These are phyloP conservation scores for Ophiocordyceps sinensis DNA, from an alignment of 2,329 filamentous ascomycete genomes.

Conservation along the genomic window DNA sequence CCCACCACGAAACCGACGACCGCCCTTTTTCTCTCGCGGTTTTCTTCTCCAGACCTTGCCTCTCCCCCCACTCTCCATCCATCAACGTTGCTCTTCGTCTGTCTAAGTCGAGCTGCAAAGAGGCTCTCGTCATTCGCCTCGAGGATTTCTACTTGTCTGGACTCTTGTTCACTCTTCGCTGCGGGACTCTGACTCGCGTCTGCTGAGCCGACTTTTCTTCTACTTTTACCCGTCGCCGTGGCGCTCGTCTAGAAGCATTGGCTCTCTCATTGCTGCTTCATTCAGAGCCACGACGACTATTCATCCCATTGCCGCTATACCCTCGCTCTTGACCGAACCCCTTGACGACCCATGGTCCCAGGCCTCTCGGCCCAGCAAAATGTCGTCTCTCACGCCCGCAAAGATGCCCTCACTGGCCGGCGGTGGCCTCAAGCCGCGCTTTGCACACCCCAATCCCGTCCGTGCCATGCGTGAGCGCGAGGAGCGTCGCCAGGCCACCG, in stretches of 20 bases:
- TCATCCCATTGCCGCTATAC: background rate
- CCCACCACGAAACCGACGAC: background rate
- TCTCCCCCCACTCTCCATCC: background rate
- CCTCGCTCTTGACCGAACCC: background rate
- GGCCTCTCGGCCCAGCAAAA: constrained; percentile 8
- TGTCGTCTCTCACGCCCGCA: constrained; percentile 31
- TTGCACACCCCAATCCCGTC: constrained; percentile 29
- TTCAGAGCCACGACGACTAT: background rate
- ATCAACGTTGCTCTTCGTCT: background rate
- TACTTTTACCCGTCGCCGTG: no score
- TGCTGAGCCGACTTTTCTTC: no score
- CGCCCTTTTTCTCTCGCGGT: background rate
- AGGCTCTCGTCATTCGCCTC: no score
- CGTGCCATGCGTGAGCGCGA: constrained; percentile 38
- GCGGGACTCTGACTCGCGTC: no score
- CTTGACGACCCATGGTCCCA: background rate
- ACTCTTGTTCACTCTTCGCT: no score
- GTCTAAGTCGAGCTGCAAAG: background rate
- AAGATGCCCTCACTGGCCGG: constrained; percentile 13
- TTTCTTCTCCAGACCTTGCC: background rate
- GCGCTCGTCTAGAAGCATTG: no score
- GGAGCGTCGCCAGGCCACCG: constrained; percentile 24
- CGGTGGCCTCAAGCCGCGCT: constrained; percentile 21
- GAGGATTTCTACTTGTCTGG: no score
- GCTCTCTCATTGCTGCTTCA: no score